Conservation (phyloP, 2,329 filamentous ascomycete genomes). For the Aspergillus costaricaensis region DNA sequence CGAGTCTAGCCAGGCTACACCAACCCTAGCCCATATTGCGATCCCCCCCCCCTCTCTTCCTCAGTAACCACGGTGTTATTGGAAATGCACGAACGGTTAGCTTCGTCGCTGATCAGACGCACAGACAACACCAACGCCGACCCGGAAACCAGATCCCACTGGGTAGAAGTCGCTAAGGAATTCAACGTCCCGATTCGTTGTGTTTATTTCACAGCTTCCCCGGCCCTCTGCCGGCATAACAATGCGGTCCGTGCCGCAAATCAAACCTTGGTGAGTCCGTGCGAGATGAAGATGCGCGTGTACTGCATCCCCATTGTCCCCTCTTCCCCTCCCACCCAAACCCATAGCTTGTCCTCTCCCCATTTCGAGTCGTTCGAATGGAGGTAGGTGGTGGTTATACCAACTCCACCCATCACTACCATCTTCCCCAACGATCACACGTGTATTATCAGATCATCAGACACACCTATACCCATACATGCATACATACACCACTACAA, state of each 20-base stretch:
- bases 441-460: not conserved
- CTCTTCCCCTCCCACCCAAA: not conserved
- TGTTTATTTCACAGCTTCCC: constrained; percentile 75
- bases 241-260: constrained; percentile 75
- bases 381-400: not conserved
- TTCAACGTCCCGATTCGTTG: constrained; percentile 76
- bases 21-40: constrained; percentile 3
- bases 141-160: constrained; percentile 71
- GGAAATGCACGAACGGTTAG: not conserved
- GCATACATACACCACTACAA: not conserved
- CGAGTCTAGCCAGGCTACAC: not conserved
- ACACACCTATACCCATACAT: not conserved
- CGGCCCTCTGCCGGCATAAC: constrained; percentile 78
- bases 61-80: not conserved
- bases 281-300: not conserved
- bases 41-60: not conserved
- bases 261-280: constrained; percentile 37
- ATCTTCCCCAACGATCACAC: not conserved
- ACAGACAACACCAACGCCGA: constrained; percentile 96
- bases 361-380: no score
- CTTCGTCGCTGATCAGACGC: not conserved
- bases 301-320: not conserved
- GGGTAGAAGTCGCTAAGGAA: constrained; percentile 73
- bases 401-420: not conserved
- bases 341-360: no score